phyloP scores from a whole-genome alignment of 192 early-diverging fungal species.

The Backusella parvicylindrica region DNA sequence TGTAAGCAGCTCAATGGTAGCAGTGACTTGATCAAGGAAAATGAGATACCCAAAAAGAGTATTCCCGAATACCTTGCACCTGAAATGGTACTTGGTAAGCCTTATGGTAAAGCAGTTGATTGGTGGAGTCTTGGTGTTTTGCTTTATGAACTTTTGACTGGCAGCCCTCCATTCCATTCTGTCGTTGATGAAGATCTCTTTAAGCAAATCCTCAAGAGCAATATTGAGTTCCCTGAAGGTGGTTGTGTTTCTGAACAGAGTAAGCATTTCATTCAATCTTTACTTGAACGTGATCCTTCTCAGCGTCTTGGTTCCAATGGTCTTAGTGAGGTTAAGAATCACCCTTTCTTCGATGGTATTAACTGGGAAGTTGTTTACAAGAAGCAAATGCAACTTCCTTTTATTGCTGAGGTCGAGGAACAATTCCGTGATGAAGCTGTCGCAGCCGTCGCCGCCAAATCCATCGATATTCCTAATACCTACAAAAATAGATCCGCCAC shows the following conservation, averaged over 20 bases:
- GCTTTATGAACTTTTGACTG: conserved; percentile 69
- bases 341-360: conserved; percentile 66
- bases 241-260: conserved; percentile 55
- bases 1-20: conserved; percentile 56
- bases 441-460: background rate
- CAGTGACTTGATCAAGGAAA: background rate
- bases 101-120: conserved; percentile 71
- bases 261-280: conserved; percentile 62
- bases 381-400: conserved; percentile 56
- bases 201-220: conserved; percentile 58
- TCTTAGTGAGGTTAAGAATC: conserved; percentile 68
- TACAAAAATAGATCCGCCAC: background rate
- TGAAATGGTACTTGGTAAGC: conserved; percentile 67
- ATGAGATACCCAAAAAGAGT: conserved; percentile 21
- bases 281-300: conserved; percentile 53
- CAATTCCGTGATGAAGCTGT: background rate
- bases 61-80: conserved; percentile 83
- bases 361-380: conserved; percentile 60
- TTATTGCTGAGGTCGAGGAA: background rate
- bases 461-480: background rate
- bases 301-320: conserved; percentile 59
- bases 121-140: conserved; percentile 85
- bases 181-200: conserved; percentile 64
- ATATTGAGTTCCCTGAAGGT: conserved; percentile 53
- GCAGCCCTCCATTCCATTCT: conserved; percentile 70